Conservation (phyloP, 1,284 basidiomycete genomes). For the Sutorius eximius region DNA sequence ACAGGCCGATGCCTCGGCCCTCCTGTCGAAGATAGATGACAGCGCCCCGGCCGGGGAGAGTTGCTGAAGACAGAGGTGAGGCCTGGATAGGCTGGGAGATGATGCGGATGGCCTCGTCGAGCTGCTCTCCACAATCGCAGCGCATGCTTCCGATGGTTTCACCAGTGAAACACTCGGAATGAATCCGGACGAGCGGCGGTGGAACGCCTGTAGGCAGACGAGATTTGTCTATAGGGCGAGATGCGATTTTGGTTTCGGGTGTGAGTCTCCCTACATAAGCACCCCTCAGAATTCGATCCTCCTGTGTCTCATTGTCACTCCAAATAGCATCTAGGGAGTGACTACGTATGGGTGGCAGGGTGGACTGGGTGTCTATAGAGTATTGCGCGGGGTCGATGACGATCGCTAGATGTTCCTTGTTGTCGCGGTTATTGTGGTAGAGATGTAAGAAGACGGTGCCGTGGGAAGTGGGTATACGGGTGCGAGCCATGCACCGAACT, state of each 20-base stretch:
- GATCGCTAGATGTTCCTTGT: conserved; percentile 97
- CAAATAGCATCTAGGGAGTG: conserved; percentile 83
- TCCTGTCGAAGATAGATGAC: conserved; percentile 98
- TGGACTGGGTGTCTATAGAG: conserved; percentile 39
- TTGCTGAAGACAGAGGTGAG: conserved; percentile 33
- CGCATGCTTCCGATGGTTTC: conserved; percentile 98
- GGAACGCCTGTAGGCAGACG: conserved; percentile 44
- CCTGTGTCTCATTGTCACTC: conserved; percentile 85
- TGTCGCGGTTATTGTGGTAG: conserved; percentile 89
- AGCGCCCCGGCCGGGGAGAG: conserved; percentile 83
- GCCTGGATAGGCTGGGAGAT: conserved; percentile 76
- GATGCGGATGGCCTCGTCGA: conserved; percentile 93
- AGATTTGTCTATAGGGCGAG: conserved; percentile 41
- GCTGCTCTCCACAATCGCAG: conserved; percentile 98
- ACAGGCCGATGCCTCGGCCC: conserved; percentile 95
- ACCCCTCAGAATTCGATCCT: conserved; percentile 91
- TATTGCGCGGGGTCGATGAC: conserved; percentile 90
- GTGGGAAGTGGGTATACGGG: conserved; percentile 95
- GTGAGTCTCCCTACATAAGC: conserved; percentile 89
- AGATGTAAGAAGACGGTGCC: conserved; percentile 93
- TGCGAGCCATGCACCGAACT: conserved; percentile 93
- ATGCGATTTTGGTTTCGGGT: conserved; percentile 54
- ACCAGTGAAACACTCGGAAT: conserved; percentile 98
- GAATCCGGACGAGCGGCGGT: conserved; percentile 89
- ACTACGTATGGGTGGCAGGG: conserved; percentile 72